Percentiles rank a stretch among this genome's conserved stretches.
These are phyloP conservation scores for Phytophthora pistaciae DNA, from an alignment of 352 stramenopile species.

Conservation along the genomic window DNA sequence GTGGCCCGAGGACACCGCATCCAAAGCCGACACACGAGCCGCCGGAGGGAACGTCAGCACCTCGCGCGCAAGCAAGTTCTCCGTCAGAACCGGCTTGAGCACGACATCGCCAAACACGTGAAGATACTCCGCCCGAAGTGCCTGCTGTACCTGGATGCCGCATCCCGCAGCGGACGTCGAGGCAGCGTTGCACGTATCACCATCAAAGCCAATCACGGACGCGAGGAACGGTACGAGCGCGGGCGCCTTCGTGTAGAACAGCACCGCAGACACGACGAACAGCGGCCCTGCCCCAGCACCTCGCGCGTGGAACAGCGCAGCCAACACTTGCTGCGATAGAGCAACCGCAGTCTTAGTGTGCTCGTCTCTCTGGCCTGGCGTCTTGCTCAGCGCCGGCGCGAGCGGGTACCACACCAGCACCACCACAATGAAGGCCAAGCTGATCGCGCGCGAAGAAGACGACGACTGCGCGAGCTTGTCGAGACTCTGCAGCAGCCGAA, in stretches of 20 bases:
- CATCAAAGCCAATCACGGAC: constrained; percentile 47
- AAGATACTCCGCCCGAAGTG: constrained; percentile 62
- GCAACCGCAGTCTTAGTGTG: constrained; percentile 56
- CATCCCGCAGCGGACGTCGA: constrained; percentile 18
- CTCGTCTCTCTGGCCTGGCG: constrained; percentile 67
- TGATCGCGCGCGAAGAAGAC: constrained; percentile 48
- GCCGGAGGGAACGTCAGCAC: constrained; percentile 57
- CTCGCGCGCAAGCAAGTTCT: constrained; percentile 69
- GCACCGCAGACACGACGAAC: constrained; percentile 68
- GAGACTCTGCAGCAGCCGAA: constrained; percentile 55
- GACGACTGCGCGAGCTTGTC: constrained; percentile 40
- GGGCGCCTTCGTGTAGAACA: constrained; percentile 78
- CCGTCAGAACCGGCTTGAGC: constrained; percentile 73
- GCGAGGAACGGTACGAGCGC: constrained; percentile 61
- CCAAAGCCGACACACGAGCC: constrained; percentile 34
- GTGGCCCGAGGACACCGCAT: constrained; percentile 33
- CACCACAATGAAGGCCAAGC: constrained; percentile 62
- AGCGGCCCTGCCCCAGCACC: constrained; percentile 56
- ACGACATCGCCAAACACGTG: constrained; percentile 68
- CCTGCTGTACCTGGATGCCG: constrained; percentile 41
- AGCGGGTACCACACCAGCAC: constrained; percentile 69
- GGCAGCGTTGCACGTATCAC: constrained; percentile 16
- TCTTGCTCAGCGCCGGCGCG: constrained; percentile 60
- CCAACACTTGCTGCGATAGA: constrained; percentile 70
- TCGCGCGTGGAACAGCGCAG: constrained; percentile 54